Base-by-base conservation (phyloP, 768 basidiomycete species). In the Pulveroboletus sp. region DNA sequence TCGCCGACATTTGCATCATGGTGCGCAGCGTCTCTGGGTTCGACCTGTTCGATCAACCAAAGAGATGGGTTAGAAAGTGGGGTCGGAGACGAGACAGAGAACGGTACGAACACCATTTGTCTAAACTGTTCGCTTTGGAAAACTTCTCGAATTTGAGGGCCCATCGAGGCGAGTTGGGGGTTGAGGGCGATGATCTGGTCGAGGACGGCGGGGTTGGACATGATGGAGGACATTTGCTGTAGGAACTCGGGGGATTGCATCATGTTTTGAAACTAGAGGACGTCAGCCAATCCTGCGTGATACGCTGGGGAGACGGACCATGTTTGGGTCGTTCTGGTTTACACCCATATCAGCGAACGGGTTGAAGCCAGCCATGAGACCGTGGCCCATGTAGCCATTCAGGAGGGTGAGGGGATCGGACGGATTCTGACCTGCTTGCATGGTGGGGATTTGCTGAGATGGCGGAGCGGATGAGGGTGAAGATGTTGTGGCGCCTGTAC, bases 301-400 rank as follows among this genome's bases (percentile, higher is more conserved):
- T 5, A 13, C 13, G n/a, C 10, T 26, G 24, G 22, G 11, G 31
- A 38, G 71, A 29, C 80, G 56, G 51, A 91, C 92, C 82, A 95
- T 89, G 65, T 97, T 96, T 0, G 94, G 94, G 65, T 97, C 95
- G 58, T 89, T 90, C 5, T 80, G 75, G 63, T 99, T 99, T 37
- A 95, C 43, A 2, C 94, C 95, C 81, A 95, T 83, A 5, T 86
- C 86, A 0, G 86, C 77, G 62, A 99, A 98, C 0, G 96, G 95
- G 60, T 98, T 97, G 64, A 94, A 74, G 6, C 89, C 87, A 0
- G 86, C 86, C 80, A 90, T 81, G 16, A 80, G 73, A 2, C 90
- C 91, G 56, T 84, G 89, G 1, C 85, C 89, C 67, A 81, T 70
- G 60, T 85, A 82, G 14, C 84, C 76, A 63, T 93, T 94, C 43